Percentiles rank a stretch among this genome's conserved stretches.
Conservation (phyloP, 139 green algal species). For the Closterium sp. region DNA sequence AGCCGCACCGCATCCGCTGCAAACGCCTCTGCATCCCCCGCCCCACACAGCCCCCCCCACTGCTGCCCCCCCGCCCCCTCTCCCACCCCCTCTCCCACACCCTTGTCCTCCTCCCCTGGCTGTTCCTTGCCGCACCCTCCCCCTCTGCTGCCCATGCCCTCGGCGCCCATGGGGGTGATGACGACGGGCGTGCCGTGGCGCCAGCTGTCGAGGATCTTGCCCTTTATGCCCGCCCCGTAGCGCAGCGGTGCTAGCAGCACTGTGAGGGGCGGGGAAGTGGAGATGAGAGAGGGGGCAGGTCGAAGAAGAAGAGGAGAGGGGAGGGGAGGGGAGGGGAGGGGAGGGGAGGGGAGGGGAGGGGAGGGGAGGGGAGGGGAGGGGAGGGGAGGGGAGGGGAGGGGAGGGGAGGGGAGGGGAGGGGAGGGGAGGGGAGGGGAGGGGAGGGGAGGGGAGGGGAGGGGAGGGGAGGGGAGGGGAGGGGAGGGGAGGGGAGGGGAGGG, state of each 20-base stretch:
- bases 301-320: too few relatives aligned
- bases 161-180: slow-evolving; percentile 63
- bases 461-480: too few relatives aligned
- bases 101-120: not conserved
- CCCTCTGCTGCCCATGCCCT: slow-evolving; percentile 50
- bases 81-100: not conserved
- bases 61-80: not conserved
- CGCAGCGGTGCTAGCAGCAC: slow-evolving; percentile 63
- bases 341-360: too few relatives aligned
- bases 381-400: too few relatives aligned
- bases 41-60: not conserved
- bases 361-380: not conserved
- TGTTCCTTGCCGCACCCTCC: not conserved
- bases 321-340: too few relatives aligned
- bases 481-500: not conserved
- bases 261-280: not conserved
- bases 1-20: not conserved
- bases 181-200: slow-evolving; percentile 60
- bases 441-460: not conserved
- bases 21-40: not conserved
- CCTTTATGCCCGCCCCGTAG: slow-evolving; percentile 70
- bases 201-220: slow-evolving; percentile 71
- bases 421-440: too few relatives aligned
- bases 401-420: too few relatives aligned
- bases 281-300: not conserved